These are phyloP conservation scores for Dryas octopetala DNA, from an alignment of 306 rosid species.

Conservation along the genomic window DNA sequence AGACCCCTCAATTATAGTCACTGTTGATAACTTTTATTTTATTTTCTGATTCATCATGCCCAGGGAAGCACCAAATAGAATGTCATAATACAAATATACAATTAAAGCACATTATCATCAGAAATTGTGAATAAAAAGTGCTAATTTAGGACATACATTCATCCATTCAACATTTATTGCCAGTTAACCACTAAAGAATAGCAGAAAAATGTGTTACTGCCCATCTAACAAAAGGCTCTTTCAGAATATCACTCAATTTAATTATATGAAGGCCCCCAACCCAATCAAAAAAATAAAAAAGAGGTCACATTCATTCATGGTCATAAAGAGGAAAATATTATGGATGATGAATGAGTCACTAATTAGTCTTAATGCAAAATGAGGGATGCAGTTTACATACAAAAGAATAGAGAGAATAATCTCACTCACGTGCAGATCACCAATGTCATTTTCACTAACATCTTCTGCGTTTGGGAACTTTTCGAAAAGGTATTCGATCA, in stretches of 20 bases:
- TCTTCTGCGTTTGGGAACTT: conserved; percentile 70
- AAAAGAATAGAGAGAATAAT: conserved; percentile 9
- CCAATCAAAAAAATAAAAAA: not conserved
- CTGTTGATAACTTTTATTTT: conserved; percentile 5
- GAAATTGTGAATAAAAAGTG: not conserved
- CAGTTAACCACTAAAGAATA: too few species aligned
- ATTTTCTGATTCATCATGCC: not conserved
- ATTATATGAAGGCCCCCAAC: too few species aligned
- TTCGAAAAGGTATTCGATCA: conserved; percentile 81
- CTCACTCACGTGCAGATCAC: conserved; percentile 84
- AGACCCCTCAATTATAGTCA: conserved; percentile 23
- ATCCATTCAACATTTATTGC: too few species aligned
- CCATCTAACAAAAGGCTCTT: not conserved
- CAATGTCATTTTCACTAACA: conserved; percentile 67
- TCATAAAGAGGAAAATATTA: not conserved
- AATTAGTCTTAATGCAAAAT: not conserved
- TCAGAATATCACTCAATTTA: not conserved
- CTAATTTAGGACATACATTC: not conserved
- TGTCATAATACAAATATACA: not conserved
- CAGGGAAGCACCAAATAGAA: not conserved
- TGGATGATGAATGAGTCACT: not conserved
- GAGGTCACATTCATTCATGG: not conserved
- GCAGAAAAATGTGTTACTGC: too few species aligned
- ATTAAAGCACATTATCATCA: not conserved
- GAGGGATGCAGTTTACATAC: conserved; percentile 4